Conservation (phyloP, 495 filamentous ascomycete species). For the Aspergillus sparsus region DNA sequence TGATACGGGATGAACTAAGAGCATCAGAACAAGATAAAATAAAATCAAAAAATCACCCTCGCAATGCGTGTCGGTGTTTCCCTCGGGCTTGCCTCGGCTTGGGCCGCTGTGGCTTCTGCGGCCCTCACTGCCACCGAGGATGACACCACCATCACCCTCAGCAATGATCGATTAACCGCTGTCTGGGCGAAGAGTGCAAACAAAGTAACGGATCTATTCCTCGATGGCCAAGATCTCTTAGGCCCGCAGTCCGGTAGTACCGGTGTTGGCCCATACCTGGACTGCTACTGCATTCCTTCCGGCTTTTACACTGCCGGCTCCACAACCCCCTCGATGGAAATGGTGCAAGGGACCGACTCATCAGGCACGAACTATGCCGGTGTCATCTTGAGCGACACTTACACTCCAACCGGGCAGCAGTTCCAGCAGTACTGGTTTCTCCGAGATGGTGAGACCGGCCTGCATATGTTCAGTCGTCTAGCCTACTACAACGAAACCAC, state of each 20-base stretch:
- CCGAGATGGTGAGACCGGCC: slow-evolving; percentile 55
- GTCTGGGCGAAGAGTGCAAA: slow-evolving; percentile 47
- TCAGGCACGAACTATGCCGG: slow-evolving; percentile 50
- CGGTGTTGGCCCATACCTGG: slow-evolving; percentile 55
- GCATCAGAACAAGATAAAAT: too few relatives aligned
- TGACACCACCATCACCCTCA: slow-evolving; percentile 34
- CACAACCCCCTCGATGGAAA: slow-evolving; percentile 44
- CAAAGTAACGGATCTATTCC: slow-evolving; percentile 40
- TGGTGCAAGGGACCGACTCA: slow-evolving; percentile 52
- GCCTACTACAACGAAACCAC: slow-evolving; percentile 55
- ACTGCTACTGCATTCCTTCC: slow-evolving; percentile 59
- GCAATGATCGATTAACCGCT: slow-evolving; percentile 50
- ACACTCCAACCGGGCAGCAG: slow-evolving; percentile 50
- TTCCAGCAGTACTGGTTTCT: slow-evolving; percentile 62
- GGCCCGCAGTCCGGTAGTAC: slow-evolving; percentile 45
- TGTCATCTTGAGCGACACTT: slow-evolving; percentile 53
- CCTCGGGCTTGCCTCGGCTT: slow-evolving; percentile 8
- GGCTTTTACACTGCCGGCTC: slow-evolving; percentile 54
- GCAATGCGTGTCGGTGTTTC: slow-evolving; percentile 18
- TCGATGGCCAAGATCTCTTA: slow-evolving; percentile 54
- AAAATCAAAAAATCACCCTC: not conserved
- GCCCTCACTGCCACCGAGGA: slow-evolving; percentile 31
- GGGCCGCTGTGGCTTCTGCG: slow-evolving; percentile 21
- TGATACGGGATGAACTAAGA: too few relatives aligned
- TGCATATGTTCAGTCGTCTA: slow-evolving; percentile 56